A percentile compares a stretch with the other conserved stretches of the same genome.
These are phyloP conservation scores for Rhizophlyctis rosea DNA, from an alignment of 192 early-diverging fungal species.

Conservation along the genomic window DNA sequence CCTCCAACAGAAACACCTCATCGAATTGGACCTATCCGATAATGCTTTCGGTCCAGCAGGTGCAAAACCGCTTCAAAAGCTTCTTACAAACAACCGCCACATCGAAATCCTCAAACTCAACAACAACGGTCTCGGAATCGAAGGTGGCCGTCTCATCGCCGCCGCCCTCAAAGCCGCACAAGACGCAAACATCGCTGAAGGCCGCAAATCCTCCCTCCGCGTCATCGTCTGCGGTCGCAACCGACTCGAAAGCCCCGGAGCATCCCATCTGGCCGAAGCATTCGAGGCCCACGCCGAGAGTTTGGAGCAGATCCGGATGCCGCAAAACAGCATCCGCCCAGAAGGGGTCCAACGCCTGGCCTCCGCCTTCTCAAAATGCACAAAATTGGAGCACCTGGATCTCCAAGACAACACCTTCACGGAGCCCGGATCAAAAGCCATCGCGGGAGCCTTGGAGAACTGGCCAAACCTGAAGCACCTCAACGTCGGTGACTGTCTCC, in stretches of 20 bases:
- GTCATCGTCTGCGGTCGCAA: conserved; percentile 90
- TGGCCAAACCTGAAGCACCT: conserved; percentile 80
- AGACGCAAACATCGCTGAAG: conserved; percentile 63
- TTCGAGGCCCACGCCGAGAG: conserved; percentile 73
- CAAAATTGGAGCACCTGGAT: conserved; percentile 71
- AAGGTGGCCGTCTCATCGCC: conserved; percentile 84
- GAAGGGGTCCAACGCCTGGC: conserved; percentile 83
- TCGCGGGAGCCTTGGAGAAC: conserved; percentile 68
- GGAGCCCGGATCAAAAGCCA: conserved; percentile 67
- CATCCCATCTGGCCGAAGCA: conserved; percentile 71
- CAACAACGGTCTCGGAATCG: conserved; percentile 95
- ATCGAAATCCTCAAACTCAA: conserved; percentile 87
- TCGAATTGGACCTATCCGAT: conserved; percentile 65
- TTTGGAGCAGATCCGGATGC: conserved; percentile 82
- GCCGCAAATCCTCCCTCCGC: conserved; percentile 63
- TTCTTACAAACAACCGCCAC: conserved; percentile 76
- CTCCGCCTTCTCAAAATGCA: conserved; percentile 61
- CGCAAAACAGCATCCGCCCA: conserved; percentile 96
- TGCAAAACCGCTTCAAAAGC: conserved; percentile 79
- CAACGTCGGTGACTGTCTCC: conserved; percentile 89
- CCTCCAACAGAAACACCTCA: conserved; percentile 46
- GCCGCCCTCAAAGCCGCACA: conserved; percentile 76
- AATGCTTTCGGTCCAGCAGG: conserved; percentile 99
- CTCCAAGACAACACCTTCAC: conserved; percentile 98
- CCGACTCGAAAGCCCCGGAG: conserved; percentile 84